A percentile compares a stretch with the other conserved stretches of the same genome.
phyloP scores from a whole-genome alignment of 768 basidiomycete genomes.

The Amanita brunnescens region DNA sequence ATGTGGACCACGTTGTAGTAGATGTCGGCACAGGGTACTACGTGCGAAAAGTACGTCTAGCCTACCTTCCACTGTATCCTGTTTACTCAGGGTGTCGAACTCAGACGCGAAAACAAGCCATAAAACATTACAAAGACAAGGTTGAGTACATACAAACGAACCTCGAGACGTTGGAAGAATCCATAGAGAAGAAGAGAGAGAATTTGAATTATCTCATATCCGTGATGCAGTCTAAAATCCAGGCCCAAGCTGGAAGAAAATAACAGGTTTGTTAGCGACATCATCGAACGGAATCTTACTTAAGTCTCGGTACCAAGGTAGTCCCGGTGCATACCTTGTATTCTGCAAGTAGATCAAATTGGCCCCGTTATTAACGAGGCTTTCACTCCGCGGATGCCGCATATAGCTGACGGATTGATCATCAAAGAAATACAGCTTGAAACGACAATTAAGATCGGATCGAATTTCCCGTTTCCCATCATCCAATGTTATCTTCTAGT shows the following conservation, averaged over 20 bases:
- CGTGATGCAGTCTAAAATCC: conserved; percentile 59
- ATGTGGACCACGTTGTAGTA: conserved; percentile 81
- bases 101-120: conserved; percentile 7
- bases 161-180: conserved; percentile 79
- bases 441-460: too few relatives aligned
- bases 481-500: too few relatives aligned
- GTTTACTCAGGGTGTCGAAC: conserved; percentile 12
- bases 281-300: neutral
- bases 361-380: neutral
- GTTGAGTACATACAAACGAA: conserved; percentile 67
- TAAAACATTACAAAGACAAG: conserved; percentile 40
- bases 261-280: neutral
- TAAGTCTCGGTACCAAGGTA: neutral
- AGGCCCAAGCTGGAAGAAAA: conserved; percentile 8
- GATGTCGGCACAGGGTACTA: conserved; percentile 97
- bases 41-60: conserved; percentile 79
- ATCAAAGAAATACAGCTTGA: too few relatives aligned
- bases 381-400: too few relatives aligned
- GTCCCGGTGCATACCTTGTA: neutral
- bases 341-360: neutral
- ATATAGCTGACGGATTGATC: too few relatives aligned
- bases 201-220: conserved; percentile 70
- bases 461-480: too few relatives aligned
- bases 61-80: conserved; percentile 20
- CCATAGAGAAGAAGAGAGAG: conserved; percentile 86